Percentiles rank a stretch among this genome's conserved stretches.
phyloP scores from a whole-genome alignment of 106 monocot genomes.

The Dioscorea zingiberensis region DNA sequence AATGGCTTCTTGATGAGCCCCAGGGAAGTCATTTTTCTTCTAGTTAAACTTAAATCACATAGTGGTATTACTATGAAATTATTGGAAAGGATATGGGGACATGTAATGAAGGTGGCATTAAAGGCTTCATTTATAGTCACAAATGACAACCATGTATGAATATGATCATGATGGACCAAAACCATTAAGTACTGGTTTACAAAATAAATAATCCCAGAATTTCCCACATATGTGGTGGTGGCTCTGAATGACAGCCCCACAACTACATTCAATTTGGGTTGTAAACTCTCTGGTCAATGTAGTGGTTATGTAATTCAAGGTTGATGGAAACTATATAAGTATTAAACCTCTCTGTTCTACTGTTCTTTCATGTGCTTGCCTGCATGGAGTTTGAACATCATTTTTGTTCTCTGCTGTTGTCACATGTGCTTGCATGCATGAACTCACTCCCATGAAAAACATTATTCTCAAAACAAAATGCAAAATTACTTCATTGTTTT shows the following conservation, averaged over 20 bases:
- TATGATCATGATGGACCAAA: neutral
- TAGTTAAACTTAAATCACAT: neutral
- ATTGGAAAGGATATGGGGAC: neutral
- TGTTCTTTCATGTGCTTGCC: too few relatives aligned
- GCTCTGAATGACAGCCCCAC: neutral
- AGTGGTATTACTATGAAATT: neutral
- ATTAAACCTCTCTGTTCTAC: too few relatives aligned
- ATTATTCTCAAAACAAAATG: too few relatives aligned
- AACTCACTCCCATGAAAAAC: too few relatives aligned
- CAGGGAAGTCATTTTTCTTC: slow-evolving; percentile 10
- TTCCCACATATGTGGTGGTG: neutral
- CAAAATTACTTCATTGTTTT: too few relatives aligned
- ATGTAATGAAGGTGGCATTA: neutral
- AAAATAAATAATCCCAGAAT: slow-evolving; percentile 1
- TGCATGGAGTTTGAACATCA: too few relatives aligned
- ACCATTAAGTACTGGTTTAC: slow-evolving; percentile 2
- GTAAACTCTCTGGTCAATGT: neutral
- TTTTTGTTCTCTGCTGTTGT: too few relatives aligned
- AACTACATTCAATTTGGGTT: neutral
- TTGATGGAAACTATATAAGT: neutral
- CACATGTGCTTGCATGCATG: too few relatives aligned
- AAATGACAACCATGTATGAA: neutral
- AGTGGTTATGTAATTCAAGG: slow-evolving; percentile 6
- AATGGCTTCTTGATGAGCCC: slow-evolving; percentile 60
- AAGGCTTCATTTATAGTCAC: slow-evolving; percentile 2